Evolutionary conservation across 371 early-diverging fungal genomes (phyloP).

Genomic region (Lichtheimia hyalospora): DNA sequence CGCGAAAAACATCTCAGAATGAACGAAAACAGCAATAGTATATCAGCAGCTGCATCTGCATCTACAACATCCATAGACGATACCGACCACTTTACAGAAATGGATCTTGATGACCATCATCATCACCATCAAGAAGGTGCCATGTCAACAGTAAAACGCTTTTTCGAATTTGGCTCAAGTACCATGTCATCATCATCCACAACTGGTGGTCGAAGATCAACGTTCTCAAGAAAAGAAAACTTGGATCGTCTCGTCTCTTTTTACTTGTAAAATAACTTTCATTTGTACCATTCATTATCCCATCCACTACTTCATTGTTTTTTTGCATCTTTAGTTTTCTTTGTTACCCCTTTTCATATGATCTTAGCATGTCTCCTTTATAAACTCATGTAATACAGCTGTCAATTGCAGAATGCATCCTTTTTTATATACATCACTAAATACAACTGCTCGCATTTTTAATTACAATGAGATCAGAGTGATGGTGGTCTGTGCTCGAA

Average conservation of each 20-base stretch:
- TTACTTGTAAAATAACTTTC: neutral
- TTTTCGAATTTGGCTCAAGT: neutral
- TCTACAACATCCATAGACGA: neutral
- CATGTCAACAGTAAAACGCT: neutral
- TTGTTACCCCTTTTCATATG: neutral
- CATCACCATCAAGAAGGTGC: neutral
- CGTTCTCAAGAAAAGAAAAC: conserved; percentile 1
- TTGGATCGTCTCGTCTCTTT: conserved; percentile 10
- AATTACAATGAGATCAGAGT: too few relatives aligned
- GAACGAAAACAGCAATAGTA: conserved; percentile 7
- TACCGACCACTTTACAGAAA: neutral
- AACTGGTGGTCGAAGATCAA: neutral
- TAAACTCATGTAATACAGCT: neutral
- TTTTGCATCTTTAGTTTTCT: too few relatives aligned
- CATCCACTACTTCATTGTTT: neutral
- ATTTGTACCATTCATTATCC: neutral
- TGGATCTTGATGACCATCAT: too few relatives aligned
- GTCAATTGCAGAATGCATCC: too few relatives aligned
- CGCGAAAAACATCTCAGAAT: conserved; percentile 15
- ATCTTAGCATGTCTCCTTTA: neutral
- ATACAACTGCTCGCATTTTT: too few relatives aligned
- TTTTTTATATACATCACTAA: too few relatives aligned
- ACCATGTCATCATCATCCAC: neutral
- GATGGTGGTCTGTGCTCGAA: too few relatives aligned
- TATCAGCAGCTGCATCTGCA: neutral